Conservation (phyloP, 2,329 filamentous ascomycete species). For the Ceratocystis ficicola region DNA sequence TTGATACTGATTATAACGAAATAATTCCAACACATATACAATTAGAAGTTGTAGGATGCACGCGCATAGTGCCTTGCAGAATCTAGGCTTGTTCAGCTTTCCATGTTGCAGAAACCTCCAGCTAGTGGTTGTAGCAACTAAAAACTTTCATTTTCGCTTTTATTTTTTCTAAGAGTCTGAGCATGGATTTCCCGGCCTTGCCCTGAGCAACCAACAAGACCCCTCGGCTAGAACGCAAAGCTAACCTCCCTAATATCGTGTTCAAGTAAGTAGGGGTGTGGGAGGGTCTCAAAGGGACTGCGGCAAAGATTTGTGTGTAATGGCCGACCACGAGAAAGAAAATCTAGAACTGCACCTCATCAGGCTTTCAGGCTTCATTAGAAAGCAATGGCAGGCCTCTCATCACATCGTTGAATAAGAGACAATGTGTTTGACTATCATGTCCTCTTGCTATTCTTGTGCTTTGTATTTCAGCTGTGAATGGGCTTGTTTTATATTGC, state of each 20-base stretch:
- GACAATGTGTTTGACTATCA: not conserved
- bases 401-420: not conserved
- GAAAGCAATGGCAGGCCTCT: not conserved
- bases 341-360: not conserved
- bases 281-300: not conserved
- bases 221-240: not conserved
- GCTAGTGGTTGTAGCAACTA: not conserved
- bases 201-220: not conserved
- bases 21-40: not conserved
- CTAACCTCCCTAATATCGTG: slow-evolving; percentile 2
- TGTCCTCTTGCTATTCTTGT: not conserved
- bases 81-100: not conserved
- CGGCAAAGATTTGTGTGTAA: no score
- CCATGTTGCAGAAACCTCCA: not conserved
- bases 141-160: not conserved
- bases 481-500: slow-evolving; percentile 2
- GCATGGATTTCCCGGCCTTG: not conserved
- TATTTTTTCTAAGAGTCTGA: not conserved
- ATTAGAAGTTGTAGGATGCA: not conserved
- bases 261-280: not conserved
- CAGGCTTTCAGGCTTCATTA: not conserved
- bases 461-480: not conserved
- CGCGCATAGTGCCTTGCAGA: slow-evolving; percentile 15
- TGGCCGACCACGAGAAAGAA: not conserved
- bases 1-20: not conserved